phyloP scores from a whole-genome alignment of 495 filamentous ascomycete species.

The Thermochaetoides thermophila region DNA sequence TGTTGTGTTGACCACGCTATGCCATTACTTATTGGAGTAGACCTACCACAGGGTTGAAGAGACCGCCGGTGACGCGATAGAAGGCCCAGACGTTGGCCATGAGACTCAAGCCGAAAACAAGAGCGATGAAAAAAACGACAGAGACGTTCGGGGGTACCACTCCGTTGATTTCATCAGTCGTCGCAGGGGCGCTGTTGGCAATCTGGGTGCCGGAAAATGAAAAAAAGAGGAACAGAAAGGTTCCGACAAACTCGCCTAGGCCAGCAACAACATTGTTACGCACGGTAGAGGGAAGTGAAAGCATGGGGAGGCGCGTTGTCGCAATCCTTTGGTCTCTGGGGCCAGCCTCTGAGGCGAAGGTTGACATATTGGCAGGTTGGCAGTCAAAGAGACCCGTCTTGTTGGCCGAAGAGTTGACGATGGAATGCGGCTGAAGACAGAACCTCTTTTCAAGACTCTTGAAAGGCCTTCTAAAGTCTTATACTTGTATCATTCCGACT shows the following conservation, averaged over 20 bases:
- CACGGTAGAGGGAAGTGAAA: conserved; percentile 5
- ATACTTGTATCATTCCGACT: no score
- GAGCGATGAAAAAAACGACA: conserved; percentile 50
- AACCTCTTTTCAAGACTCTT: no score
- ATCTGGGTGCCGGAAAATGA: conserved; percentile 68
- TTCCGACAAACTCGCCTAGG: conserved; percentile 62
- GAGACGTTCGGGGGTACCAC: conserved; percentile 19
- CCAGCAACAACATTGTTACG: conserved; percentile 42
- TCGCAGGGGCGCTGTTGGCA: conserved; percentile 34
- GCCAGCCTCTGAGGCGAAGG: background rate
- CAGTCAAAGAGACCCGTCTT: background rate
- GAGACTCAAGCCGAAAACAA: conserved; percentile 61
- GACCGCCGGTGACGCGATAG: conserved; percentile 62
- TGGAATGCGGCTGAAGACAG: background rate
- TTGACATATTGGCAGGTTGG: background rate
- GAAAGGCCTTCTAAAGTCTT: no score
- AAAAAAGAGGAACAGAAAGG: conserved; percentile 72
- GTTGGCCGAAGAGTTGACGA: no score
- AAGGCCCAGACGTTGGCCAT: conserved; percentile 77
- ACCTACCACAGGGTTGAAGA: conserved; percentile 62
- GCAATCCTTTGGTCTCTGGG: no score
- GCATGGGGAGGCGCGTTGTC: conserved; percentile 18
- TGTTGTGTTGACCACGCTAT: conserved; percentile 41
- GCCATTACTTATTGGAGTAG: background rate
- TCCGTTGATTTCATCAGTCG: conserved; percentile 13